Base-by-base conservation (phyloP, 352 stramenopile genomes). In the Phytophthora nicotianae region DNA sequence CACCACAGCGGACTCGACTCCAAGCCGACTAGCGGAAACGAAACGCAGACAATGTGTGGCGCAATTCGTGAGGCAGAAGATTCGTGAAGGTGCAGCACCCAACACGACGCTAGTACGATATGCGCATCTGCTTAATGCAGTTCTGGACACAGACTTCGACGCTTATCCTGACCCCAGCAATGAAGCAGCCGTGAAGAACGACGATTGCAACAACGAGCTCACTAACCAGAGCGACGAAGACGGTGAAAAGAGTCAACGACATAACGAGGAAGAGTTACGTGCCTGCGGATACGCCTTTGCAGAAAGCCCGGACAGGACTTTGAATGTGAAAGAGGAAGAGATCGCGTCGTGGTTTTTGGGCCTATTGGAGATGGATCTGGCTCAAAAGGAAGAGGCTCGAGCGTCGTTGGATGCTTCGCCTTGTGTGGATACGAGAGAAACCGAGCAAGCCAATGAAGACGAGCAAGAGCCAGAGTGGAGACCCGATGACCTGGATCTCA, bases 71-170 rank as follows among this genome's bases (percentile, higher is more conserved):
- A 68, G 74, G 2, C 62, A 74, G 21, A 90, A 88, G 59, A 90
- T 93, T 41, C 61, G 70, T 7, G 74, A 89, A 14, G 83, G 83
- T 16, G 79, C 83, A 2, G 72, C 78, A 1, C 78, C 79, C 0
- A 93, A 93, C 62, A 93, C 78, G 45, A 91, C 81, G 19, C 47
- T 93, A 4, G 69, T 90, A 13, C 57, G 67, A 23, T 90, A 87
- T 50, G 72, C 73, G 1, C 64, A 76, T 37, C 48, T 89, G 24
- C 67, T 93, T n/a, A 88, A 91, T 47, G 38, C 55, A 24, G 83
- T 90, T 27, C 56, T 93, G 50, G 81, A 90, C 51, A 92, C 83
- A 2, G 82, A 88, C 32, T 90, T 92, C 50, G 72, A 88, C 41
- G 79, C 69, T 8, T 84, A 74, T 48, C 68, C 72, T 4, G 75